These are phyloP conservation scores for Annulohypoxylon moriforme DNA, from an alignment of 495 filamentous ascomycete species.

Conservation along the genomic window DNA sequence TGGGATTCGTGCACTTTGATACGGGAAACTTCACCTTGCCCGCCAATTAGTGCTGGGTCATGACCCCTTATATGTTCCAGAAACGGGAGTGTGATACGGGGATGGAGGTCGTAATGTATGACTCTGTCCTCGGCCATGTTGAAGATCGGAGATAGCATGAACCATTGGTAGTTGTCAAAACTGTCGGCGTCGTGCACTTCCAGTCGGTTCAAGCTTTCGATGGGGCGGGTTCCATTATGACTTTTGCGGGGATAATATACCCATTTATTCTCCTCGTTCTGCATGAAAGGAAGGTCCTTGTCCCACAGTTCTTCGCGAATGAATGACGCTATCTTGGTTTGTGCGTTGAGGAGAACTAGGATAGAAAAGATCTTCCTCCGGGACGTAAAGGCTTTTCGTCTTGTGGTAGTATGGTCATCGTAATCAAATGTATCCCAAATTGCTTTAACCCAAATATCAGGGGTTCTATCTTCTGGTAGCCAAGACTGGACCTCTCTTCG, in stretches of 20 bases:
- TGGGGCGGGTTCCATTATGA: background rate
- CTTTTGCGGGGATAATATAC: background rate
- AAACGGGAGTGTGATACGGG: background rate
- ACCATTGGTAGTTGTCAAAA: conserved; percentile 32
- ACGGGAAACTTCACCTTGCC: background rate
- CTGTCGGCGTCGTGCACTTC: background rate
- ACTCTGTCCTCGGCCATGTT: conserved; percentile 1
- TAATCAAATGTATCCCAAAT: conserved; percentile 1
- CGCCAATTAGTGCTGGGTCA: background rate
- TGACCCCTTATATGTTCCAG: background rate
- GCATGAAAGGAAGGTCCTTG: conserved; percentile 13
- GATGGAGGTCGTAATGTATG: conserved; percentile 7
- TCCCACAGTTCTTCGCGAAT: conserved; percentile 16
- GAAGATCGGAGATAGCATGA: conserved; percentile 37
- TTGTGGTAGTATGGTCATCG: background rate
- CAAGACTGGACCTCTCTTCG: background rate
- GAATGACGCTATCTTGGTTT: background rate
- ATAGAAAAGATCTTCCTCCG: conserved; percentile 13
- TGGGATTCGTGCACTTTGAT: background rate
- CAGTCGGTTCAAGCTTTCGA: conserved; percentile 2
- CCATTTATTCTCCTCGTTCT: background rate
- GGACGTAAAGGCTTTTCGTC: background rate
- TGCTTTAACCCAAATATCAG: background rate
- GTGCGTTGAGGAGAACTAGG: conserved; percentile 1
- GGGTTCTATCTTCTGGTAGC: background rate